Evolutionary conservation across 345 rosid species (phyloP).

Genomic region (Acer saccharum): DNA sequence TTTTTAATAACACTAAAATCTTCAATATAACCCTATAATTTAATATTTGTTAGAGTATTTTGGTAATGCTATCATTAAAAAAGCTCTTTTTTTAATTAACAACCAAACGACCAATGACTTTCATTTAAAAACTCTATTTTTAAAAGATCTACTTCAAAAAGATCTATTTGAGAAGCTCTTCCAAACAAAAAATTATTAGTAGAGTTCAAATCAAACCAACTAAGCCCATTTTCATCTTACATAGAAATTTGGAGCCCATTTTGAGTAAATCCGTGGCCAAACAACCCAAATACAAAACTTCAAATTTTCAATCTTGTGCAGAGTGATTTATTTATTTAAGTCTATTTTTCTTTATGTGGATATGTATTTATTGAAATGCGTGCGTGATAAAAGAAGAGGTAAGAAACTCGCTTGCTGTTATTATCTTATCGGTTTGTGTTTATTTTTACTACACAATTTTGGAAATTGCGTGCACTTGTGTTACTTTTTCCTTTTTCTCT

Average conservation of each 20-base stretch:
- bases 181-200: no score
- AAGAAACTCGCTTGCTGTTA: conserved; percentile 12
- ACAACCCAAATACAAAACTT: background rate
- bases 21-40: no score
- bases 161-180: no score
- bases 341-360: background rate
- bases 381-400: background rate
- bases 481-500: background rate
- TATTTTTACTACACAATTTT: background rate
- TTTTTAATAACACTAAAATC: no score
- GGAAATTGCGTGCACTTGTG: background rate
- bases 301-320: background rate
- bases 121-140: no score
- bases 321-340: background rate
- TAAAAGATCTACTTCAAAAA: no score
- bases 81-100: no score
- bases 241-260: background rate
- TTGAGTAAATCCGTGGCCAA: background rate
- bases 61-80: no score
- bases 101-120: no score
- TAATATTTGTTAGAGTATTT: no score
- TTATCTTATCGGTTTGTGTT: background rate
- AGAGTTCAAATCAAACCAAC: no score
- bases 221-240: no score
- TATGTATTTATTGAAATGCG: background rate